Evolutionary conservation across 768 basidiomycete genomes (phyloP).

Genomic region (Russula sp.): DNA sequence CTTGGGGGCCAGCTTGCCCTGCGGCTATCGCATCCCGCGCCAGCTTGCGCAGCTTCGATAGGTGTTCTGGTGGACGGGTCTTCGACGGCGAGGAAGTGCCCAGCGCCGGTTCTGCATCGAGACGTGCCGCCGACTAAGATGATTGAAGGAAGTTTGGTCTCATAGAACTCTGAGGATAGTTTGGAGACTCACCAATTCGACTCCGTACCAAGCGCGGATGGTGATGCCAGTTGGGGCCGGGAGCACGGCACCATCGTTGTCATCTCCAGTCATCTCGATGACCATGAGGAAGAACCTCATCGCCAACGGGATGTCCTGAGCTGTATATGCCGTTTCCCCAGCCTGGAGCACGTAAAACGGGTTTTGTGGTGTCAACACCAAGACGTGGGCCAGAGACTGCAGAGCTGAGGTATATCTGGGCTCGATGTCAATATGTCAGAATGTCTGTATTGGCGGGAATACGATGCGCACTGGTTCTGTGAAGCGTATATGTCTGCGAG

Average conservation of each 20-base stretch:
- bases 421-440: not conserved
- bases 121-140: slow-evolving; percentile 17
- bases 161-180: not conserved
- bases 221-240: slow-evolving; percentile 50
- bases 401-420: slow-evolving; percentile 68
- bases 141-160: not conserved
- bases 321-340: slow-evolving; percentile 85
- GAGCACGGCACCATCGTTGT: slow-evolving; percentile 41
- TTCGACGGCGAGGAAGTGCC: slow-evolving; percentile 20
- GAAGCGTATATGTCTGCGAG: slow-evolving; percentile 76
- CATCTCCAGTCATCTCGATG: slow-evolving; percentile 74
- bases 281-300: slow-evolving; percentile 76
- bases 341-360: slow-evolving; percentile 80
- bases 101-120: slow-evolving; percentile 15
- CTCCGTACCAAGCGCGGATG: slow-evolving; percentile 78
- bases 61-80: slow-evolving; percentile 16
- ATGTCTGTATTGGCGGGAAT: not conserved
- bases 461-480: slow-evolving; percentile 61
- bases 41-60: slow-evolving; percentile 19
- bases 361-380: slow-evolving; percentile 82
- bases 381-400: slow-evolving; percentile 74
- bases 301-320: slow-evolving; percentile 69
- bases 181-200: slow-evolving; percentile 60
- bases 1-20: slow-evolving; percentile 5
- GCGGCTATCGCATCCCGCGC: slow-evolving; percentile 17